Percentiles rank a stretch among this genome's conserved stretches.
Evolutionary conservation across 345 rosid species (phyloP).

Genomic region (Populus euphratica): DNA sequence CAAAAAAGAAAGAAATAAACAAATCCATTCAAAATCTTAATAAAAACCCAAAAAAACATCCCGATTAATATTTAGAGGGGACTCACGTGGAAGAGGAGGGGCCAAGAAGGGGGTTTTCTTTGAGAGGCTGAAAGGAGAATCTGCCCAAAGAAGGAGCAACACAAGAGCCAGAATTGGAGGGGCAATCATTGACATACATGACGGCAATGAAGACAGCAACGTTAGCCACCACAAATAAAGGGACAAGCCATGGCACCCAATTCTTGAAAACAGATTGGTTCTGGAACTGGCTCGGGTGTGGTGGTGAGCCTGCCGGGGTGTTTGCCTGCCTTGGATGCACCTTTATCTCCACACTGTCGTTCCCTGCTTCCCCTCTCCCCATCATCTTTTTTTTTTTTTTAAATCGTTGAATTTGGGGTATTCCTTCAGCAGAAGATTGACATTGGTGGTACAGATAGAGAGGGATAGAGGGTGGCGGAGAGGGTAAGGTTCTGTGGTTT

Average conservation of each 20-base stretch:
- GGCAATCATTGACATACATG: constrained; percentile 29
- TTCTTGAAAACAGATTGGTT: constrained; percentile 43
- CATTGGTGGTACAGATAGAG: not conserved
- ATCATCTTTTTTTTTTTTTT: constrained; percentile 7
- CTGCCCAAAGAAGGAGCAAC: constrained; percentile 21
- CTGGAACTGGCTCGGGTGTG: not conserved
- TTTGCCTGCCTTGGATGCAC: constrained; percentile 32
- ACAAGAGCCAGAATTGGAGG: constrained; percentile 13
- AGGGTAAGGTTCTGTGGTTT: not conserved
- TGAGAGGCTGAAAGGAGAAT: constrained; percentile 28
- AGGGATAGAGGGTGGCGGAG: not conserved
- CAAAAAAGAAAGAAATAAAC: not conserved
- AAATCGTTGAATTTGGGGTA: not conserved
- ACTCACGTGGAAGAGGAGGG: constrained; percentile 29
- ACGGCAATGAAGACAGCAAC: constrained; percentile 18
- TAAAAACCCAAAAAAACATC: not conserved
- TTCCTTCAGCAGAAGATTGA: not conserved
- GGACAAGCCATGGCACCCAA: constrained; percentile 33
- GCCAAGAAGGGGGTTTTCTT: constrained; percentile 33
- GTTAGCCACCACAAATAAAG: constrained; percentile 23
- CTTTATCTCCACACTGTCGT: constrained; percentile 41
- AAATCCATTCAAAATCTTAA: not conserved
- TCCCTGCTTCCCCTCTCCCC: constrained; percentile 29
- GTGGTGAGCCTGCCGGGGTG: constrained; percentile 14
- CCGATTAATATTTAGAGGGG: not conserved